Percentiles rank a stretch among this genome's conserved stretches.
These are phyloP conservation scores for Colletotrichum sp. DNA, from an alignment of 2,329 filamentous ascomycete genomes.

Conservation along the genomic window DNA sequence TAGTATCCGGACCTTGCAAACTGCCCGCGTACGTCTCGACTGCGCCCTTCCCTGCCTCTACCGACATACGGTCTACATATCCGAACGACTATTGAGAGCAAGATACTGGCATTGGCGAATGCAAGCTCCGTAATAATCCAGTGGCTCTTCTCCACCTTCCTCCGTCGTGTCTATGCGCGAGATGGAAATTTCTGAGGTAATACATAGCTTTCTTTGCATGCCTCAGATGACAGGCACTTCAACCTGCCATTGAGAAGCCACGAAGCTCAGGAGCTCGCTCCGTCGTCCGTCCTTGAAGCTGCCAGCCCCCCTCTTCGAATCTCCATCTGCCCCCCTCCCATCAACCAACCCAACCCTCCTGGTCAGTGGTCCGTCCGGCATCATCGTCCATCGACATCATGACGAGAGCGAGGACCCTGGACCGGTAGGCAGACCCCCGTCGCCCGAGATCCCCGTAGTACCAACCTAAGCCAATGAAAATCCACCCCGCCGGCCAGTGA, in stretches of 20 bases:
- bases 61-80: not conserved
- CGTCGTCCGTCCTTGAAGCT: not conserved
- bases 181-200: not conserved
- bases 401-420: constrained; percentile 15
- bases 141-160: not conserved
- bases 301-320: not conserved
- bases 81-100: not conserved
- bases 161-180: not conserved
- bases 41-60: constrained; percentile 7
- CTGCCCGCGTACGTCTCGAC: not conserved
- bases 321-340: not conserved
- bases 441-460: not conserved
- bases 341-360: constrained; percentile 1
- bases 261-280: not conserved
- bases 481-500: not conserved
- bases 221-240: not conserved
- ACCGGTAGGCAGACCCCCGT: constrained; percentile 5
- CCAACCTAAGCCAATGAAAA: not conserved
- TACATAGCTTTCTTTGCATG: not conserved
- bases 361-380: not conserved
- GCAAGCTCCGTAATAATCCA: not conserved
- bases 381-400: constrained; percentile 4
- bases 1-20: not conserved
- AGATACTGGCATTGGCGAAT: not conserved
- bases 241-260: not conserved